A percentile compares a stretch with the other conserved stretches of the same genome.
phyloP scores from a whole-genome alignment of 495 filamentous ascomycete genomes.

The Penicillium waksmanii region DNA sequence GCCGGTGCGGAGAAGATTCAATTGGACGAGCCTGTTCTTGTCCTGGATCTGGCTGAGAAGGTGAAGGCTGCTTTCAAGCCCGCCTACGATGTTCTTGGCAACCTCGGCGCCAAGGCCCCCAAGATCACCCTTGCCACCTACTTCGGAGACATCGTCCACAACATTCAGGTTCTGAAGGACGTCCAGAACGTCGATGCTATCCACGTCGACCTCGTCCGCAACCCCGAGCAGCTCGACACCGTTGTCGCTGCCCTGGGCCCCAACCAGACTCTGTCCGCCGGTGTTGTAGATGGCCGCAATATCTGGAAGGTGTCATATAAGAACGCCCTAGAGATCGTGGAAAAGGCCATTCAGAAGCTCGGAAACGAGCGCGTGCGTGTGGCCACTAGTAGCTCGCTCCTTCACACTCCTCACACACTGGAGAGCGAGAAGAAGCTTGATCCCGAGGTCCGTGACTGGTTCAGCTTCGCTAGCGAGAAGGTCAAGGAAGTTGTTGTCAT shows the following conservation, averaged over 20 bases:
- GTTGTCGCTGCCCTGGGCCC: slow-evolving; percentile 77
- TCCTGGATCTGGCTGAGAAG: slow-evolving; percentile 85
- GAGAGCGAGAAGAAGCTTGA: slow-evolving; percentile 97
- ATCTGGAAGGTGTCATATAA: slow-evolving; percentile 99
- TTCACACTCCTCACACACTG: slow-evolving; percentile 97
- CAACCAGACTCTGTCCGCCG: slow-evolving; percentile 85
- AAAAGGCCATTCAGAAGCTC: slow-evolving; percentile 87
- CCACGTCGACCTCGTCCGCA: slow-evolving; percentile 94
- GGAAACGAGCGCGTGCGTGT: slow-evolving; percentile 96
- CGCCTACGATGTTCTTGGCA: slow-evolving; percentile 84
- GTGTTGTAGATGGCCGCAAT: slow-evolving; percentile 98
- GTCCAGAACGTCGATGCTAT: slow-evolving; percentile 75
- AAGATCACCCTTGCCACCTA: slow-evolving; percentile 89
- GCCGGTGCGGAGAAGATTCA: slow-evolving; percentile 93
- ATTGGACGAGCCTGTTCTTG: slow-evolving; percentile 96
- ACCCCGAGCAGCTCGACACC: slow-evolving; percentile 91
- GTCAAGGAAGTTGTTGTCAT: slow-evolving; percentile 85
- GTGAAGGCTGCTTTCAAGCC: slow-evolving; percentile 97
- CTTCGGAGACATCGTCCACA: slow-evolving; percentile 99
- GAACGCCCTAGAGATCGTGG: slow-evolving; percentile 82
- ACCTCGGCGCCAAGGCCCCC: slow-evolving; percentile 75
- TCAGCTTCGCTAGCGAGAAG: slow-evolving; percentile 98
- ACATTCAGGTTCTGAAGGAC: slow-evolving; percentile 80
- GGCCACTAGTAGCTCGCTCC: slow-evolving; percentile 92
- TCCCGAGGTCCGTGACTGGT: slow-evolving; percentile 92